Conservation (phyloP, 768 basidiomycete species). For the Lepiota venenata region DNA sequence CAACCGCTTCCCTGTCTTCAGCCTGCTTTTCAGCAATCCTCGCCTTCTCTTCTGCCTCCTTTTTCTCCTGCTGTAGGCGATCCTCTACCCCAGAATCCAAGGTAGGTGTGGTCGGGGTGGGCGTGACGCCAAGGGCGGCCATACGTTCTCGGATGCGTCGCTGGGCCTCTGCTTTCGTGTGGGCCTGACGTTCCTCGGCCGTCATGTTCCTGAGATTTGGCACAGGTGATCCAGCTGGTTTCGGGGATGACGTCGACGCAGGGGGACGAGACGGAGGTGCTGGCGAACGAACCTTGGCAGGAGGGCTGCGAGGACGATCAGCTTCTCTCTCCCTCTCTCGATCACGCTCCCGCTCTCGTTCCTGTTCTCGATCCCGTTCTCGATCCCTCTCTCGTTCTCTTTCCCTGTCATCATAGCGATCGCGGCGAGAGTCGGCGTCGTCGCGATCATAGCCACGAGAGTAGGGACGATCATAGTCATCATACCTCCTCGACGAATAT, state of each 20-base stretch:
- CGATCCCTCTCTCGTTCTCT: constrained; percentile 20
- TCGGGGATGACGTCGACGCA: constrained; percentile 39
- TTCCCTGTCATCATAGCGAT: constrained; percentile 34
- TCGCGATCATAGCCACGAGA: constrained; percentile 42
- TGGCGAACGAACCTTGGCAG: constrained; percentile 49
- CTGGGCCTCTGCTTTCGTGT: constrained; percentile 75
- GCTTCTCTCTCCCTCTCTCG: constrained; percentile 27
- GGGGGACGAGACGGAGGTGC: constrained; percentile 50
- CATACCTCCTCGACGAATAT: constrained; percentile 35
- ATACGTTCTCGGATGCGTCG: constrained; percentile 82
- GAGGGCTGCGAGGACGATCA: constrained; percentile 45
- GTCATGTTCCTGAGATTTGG: constrained; percentile 77
- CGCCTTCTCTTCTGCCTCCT: constrained; percentile 87
- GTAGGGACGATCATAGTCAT: constrained; percentile 51
- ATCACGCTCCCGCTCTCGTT: constrained; percentile 24
- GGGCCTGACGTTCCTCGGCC: constrained; percentile 76
- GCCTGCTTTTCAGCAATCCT: constrained; percentile 76
- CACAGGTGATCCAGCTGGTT: constrained; percentile 49
- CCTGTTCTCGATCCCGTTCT: constrained; percentile 16
- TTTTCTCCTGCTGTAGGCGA: constrained; percentile 79
- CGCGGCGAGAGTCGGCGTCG: constrained; percentile 28
- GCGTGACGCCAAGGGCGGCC: constrained; percentile 74
- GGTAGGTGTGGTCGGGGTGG: constrained; percentile 35
- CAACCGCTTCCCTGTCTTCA: constrained; percentile 70
- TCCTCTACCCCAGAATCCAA: constrained; percentile 85